Evolutionary conservation across 129 eudicot genomes (phyloP), one percentile per base, ranked within the genome.

Genomic region (Flaveria ramosissima): DNA sequence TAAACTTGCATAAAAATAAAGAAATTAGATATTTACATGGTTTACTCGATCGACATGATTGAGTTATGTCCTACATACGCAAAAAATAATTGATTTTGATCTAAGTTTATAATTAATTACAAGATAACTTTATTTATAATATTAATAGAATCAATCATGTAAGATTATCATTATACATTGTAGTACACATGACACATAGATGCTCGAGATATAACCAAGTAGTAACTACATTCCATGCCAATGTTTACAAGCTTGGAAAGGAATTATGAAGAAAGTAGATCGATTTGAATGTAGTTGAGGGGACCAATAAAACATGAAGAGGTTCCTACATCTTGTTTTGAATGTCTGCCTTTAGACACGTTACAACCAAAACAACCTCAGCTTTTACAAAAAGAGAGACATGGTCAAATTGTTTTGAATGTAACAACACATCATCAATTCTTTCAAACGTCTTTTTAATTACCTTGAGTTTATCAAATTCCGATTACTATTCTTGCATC

Each of bases 291-390:
- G 39, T 42, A 13, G 36, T 21, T 12, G 7, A 21, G 79, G 83
- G 84, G 80, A 80, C 80, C 80, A 68, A 42, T 26, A 43, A 52
- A 63, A 52, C 75, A 80, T 66, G 84, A 67, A 66, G 79, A 73
- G 83, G 75, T 27, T 73, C 69, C 75, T 53, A 68, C 80, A 78
- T 71, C 45, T 70, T 78, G 82, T 71, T 74, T 74, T 75, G 74
- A 80, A 74, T 80, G 84, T 80, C 76, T 80, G 75, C 62, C 75
- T 80, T 80, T 80, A 74, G 84, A 80, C 80, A 80, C 65, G 27
- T 74, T 74, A 80, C 84, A 56, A 67, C 84, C 80, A 74, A 80
- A 80, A 67, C 79, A 67, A 67, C 70, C 19, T 56, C 80, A 80
- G 80, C 84, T 80, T 80, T 80, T 80, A 50, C 16, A 56, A 74